These are phyloP conservation scores for Lenzites betulinus DNA, from an alignment of 768 basidiomycete genomes.

Conservation along the genomic window DNA sequence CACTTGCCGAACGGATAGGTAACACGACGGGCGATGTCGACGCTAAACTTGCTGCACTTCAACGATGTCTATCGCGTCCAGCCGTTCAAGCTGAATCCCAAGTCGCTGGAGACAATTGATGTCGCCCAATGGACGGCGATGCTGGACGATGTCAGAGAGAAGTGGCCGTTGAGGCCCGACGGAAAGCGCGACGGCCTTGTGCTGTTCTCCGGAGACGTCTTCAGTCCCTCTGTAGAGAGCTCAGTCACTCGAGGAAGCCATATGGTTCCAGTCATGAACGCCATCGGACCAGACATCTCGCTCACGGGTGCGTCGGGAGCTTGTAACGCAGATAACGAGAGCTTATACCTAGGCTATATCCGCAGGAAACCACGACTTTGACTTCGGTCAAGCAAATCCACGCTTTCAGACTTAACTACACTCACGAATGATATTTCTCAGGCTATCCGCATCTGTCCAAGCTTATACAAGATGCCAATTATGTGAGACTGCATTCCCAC, in stretches of 20 bases:
- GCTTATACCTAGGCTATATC: background rate
- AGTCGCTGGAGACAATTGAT: constrained; percentile 67
- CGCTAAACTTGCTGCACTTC: constrained; percentile 61
- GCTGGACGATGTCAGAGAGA: constrained; percentile 59
- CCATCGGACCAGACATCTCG: constrained; percentile 75
- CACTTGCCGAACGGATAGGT: background rate
- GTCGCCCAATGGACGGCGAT: constrained; percentile 84
- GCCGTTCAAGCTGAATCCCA: constrained; percentile 64
- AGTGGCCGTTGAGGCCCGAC: constrained; percentile 53
- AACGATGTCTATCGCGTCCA: constrained; percentile 85
- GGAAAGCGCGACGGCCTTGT: constrained; percentile 69
- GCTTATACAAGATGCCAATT: constrained; percentile 70
- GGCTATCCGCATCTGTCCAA: constrained; percentile 67
- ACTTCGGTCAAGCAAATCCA: constrained; percentile 58
- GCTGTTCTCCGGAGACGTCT: constrained; percentile 88
- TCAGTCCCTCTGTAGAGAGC: constrained; percentile 85
- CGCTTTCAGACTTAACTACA: background rate
- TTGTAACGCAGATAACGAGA: background rate
- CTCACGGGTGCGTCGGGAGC: constrained; percentile 61
- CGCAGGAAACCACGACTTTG: constrained; percentile 90
- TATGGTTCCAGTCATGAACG: constrained; percentile 91
- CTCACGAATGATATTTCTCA: constrained; percentile 25
- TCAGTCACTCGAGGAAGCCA: constrained; percentile 88
- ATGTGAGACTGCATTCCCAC: constrained; percentile 48
- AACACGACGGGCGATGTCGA: constrained; percentile 32